Evolutionary conservation across 2,329 filamentous ascomycete species (phyloP).

Genomic region (Aureobasidium mangrovei): DNA sequence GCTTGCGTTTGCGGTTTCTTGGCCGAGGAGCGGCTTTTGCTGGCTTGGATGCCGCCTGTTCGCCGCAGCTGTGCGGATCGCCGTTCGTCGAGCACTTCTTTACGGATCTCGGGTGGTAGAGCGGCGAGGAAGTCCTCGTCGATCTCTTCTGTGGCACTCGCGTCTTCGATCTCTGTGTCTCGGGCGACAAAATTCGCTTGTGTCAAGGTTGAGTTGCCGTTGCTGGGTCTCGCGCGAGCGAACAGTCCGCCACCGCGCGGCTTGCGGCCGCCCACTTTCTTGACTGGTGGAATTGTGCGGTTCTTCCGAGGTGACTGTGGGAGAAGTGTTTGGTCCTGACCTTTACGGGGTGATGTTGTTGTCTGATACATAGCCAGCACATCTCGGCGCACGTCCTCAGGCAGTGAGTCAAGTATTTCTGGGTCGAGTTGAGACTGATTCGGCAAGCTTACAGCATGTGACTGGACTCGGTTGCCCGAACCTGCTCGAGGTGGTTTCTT

Average conservation of each 20-base stretch:
- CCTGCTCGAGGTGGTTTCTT: not conserved
- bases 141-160: slow-evolving; percentile 39
- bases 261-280: slow-evolving; percentile 53
- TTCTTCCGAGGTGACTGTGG: slow-evolving; percentile 49
- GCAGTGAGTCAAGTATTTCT: slow-evolving; percentile 73
- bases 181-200: slow-evolving; percentile 63
- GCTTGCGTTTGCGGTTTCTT: slow-evolving; percentile 16
- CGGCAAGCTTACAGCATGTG: slow-evolving; percentile 37
- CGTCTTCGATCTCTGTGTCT: slow-evolving; percentile 27
- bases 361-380: slow-evolving; percentile 61
- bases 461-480: not conserved
- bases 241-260: slow-evolving; percentile 45
- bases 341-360: slow-evolving; percentile 23
- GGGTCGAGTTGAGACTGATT: slow-evolving; percentile 72
- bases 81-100: slow-evolving; percentile 70
- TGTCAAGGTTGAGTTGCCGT: slow-evolving; percentile 52
- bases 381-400: slow-evolving; percentile 77
- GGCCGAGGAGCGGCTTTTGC: slow-evolving; percentile 1
- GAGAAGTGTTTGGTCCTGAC: slow-evolving; percentile 27
- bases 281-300: slow-evolving; percentile 41
- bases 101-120: slow-evolving; percentile 69
- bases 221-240: slow-evolving; percentile 39
- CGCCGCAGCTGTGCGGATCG: slow-evolving; percentile 52
- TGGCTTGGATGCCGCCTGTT: slow-evolving; percentile 28
- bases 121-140: slow-evolving; percentile 71